Base-by-base conservation (phyloP, 2,329 filamentous ascomycete species). In the Rhinocladiella mackenziei region DNA sequence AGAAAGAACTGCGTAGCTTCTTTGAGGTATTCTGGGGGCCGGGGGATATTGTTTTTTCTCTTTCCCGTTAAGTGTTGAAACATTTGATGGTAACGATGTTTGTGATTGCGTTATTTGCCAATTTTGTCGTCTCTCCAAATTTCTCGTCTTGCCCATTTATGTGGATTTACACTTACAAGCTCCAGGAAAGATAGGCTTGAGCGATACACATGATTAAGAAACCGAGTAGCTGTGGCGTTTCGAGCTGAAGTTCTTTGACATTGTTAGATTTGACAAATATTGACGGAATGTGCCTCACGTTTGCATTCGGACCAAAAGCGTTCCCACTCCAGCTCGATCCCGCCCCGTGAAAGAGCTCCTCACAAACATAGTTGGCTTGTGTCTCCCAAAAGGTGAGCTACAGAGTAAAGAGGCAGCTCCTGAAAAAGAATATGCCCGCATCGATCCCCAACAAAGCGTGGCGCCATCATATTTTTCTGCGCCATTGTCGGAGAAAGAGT, bases 71-170 rank as follows among this genome's bases (percentile, higher is more conserved):
- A 0, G 83, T 86, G 55, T 91, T 89, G 66, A 85, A 89, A 39
- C 81, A 83, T 62, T 96, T 96, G 59, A 97, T 87, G 0, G 86
- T 78, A 49, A 94, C 87, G 28, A 96, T 91, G 2, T 79, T 81
- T 1, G 73, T 71, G 7, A 94, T 75, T 0, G 86, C 81, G 8
- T 80, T 83, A 7, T 78, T 81, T 1, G 81, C 77, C 43, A 81
- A 72, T 58, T 87, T 91, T 0, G 88, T 82, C 0, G 87, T 86
- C 35, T 74, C 68, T 2, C 78, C 77, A 1, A 95, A 74, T 43
- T 82, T 76, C 1, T 66, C 64, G 44, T 84, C 81, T 57, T 96
- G 89, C 2, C 69, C 69, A 50, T 77, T 72, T n/a, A 91, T 81
- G 8, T 80, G 80, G 2, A 75, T 67, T 23, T 83, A 77, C 25